Conservation (phyloP, 306 rosid species). For the Gillenia trifoliata region DNA sequence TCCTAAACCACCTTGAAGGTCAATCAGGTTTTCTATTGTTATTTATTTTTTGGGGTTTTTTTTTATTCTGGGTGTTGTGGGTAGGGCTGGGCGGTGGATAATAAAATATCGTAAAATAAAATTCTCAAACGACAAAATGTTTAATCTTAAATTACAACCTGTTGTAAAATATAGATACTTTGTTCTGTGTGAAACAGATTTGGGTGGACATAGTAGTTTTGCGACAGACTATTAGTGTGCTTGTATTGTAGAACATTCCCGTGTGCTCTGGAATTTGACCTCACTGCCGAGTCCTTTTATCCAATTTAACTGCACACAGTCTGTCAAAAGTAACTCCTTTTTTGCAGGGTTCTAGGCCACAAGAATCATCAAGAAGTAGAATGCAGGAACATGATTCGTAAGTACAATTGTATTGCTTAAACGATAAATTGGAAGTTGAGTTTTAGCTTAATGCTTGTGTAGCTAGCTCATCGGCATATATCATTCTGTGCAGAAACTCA, state of each 20-base stretch:
- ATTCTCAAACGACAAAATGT: too few relatives aligned
- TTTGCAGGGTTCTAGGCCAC: constrained; percentile 32
- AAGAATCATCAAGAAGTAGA: constrained; percentile 29
- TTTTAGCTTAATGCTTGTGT: background rate
- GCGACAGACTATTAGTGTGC: background rate
- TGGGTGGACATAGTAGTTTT: background rate
- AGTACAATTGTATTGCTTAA: constrained; percentile 1
- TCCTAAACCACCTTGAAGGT: background rate
- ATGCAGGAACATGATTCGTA: constrained; percentile 25
- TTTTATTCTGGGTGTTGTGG: too few relatives aligned
- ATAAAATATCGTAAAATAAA: too few relatives aligned
- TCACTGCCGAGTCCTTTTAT: background rate
- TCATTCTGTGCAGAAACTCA: constrained; percentile 16
- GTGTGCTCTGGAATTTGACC: background rate
- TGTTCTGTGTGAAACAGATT: background rate
- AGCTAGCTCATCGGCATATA: background rate
- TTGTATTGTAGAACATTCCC: background rate
- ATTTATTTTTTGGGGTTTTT: too few relatives aligned
- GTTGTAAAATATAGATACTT: too few relatives aligned
- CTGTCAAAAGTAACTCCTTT: background rate
- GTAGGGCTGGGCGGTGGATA: too few relatives aligned
- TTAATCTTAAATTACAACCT: too few relatives aligned
- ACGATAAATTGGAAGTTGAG: background rate
- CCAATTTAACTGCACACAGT: background rate
- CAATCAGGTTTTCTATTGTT: too few relatives aligned